Evolutionary conservation across 1,284 basidiomycete species (phyloP).

Genomic region (Pholiota adiposa): DNA sequence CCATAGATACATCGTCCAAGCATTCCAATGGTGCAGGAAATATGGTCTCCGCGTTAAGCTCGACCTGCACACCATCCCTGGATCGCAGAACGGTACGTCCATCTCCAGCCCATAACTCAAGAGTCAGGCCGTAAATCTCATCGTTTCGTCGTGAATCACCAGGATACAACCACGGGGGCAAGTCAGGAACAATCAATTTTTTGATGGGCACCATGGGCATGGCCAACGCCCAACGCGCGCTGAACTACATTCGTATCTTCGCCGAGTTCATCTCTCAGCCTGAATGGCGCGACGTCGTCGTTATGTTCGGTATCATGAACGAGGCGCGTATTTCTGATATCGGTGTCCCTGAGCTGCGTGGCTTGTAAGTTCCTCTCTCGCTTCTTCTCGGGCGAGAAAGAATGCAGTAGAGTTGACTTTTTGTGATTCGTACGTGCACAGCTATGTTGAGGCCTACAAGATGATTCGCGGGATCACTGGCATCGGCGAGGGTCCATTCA

Average conservation of each 20-base stretch:
- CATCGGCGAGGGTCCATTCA: constrained; percentile 71
- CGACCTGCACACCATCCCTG: constrained; percentile 83
- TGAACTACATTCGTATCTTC: constrained; percentile 85
- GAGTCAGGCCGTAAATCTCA: too few species aligned
- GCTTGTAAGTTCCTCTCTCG: constrained; percentile 58
- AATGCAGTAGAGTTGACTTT: not conserved
- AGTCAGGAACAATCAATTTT: constrained; percentile 63
- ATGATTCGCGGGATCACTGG: constrained; percentile 81
- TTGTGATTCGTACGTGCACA: constrained; percentile 20
- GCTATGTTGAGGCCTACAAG: constrained; percentile 76
- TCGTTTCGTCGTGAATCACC: not conserved
- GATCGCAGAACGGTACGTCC: constrained; percentile 69
- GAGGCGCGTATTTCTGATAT: constrained; percentile 62
- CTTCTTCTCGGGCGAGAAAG: not conserved
- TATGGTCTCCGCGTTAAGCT: constrained; percentile 88
- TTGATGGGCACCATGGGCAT: constrained; percentile 64
- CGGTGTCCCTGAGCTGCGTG: constrained; percentile 52
- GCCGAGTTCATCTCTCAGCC: constrained; percentile 69
- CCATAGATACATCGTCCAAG: constrained; percentile 72
- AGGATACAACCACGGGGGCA: constrained; percentile 77
- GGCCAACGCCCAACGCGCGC: constrained; percentile 82
- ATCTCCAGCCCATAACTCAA: too few species aligned
- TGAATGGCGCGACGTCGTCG: constrained; percentile 68
- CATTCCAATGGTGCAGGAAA: constrained; percentile 84
- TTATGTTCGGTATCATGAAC: constrained; percentile 79